Evolutionary conservation across 768 basidiomycete genomes (phyloP).

Genomic region (Hygrocybe coccinea): DNA sequence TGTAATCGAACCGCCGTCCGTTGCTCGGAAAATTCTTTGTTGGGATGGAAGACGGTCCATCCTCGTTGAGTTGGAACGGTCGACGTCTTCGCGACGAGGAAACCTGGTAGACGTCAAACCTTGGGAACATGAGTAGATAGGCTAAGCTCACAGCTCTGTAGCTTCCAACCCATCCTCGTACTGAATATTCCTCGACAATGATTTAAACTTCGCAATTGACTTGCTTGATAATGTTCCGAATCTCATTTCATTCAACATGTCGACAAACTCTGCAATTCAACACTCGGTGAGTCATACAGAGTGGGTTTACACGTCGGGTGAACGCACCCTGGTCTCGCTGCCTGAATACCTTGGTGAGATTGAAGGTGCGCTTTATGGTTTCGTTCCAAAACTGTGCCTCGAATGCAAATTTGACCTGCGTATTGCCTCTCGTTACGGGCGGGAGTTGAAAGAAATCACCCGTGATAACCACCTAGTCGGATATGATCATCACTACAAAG

Average conservation of each 20-base stretch:
- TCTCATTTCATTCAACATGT: constrained; percentile 99
- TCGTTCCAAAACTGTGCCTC: constrained; percentile 77
- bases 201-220: constrained; percentile 68
- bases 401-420: constrained; percentile 79
- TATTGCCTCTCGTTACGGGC: constrained; percentile 68
- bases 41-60: constrained; percentile 58
- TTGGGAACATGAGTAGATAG: background rate
- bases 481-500: background rate
- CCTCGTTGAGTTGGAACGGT: constrained; percentile 69
- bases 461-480: constrained; percentile 82
- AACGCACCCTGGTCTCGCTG: constrained; percentile 82
- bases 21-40: constrained; percentile 47
- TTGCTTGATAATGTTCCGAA: constrained; percentile 65
- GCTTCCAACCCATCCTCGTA: constrained; percentile 81
- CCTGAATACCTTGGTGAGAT: constrained; percentile 91
- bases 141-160: constrained; percentile 73
- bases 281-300: constrained; percentile 1
- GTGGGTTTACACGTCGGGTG: background rate
- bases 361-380: constrained; percentile 76
- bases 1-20: constrained; percentile 57
- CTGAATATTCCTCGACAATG: constrained; percentile 60
- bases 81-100: constrained; percentile 88
- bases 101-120: constrained; percentile 49
- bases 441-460: constrained; percentile 99
- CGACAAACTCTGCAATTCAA: constrained; percentile 64